Evolutionary conservation across 2,329 filamentous ascomycete genomes (phyloP).

Genomic region (Lomentospora prolificans): DNA sequence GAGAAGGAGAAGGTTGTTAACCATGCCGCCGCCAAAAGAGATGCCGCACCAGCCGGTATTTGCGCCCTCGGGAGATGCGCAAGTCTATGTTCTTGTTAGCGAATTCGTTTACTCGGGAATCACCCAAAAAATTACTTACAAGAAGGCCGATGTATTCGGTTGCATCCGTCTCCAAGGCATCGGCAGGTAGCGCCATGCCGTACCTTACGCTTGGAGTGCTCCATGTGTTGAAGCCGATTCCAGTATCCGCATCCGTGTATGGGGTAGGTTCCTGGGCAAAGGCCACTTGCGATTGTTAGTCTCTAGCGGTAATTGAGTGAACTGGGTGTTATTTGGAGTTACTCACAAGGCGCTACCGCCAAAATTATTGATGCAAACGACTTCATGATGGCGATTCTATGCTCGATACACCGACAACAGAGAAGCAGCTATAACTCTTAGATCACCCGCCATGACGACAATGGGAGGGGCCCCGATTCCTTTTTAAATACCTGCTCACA

Average conservation of each 20-base stretch:
- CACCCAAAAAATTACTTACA: constrained; percentile 24
- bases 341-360: background rate
- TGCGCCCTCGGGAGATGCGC: constrained; percentile 21
- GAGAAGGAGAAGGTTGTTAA: constrained; percentile 7
- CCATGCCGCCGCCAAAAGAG: constrained; percentile 1
- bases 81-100: constrained; percentile 10
- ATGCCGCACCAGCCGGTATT: constrained; percentile 5
- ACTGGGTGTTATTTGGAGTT: too few relatives aligned
- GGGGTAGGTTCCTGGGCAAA: constrained; percentile 10
- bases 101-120: background rate
- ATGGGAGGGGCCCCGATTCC: background rate
- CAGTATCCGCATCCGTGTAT: constrained; percentile 36
- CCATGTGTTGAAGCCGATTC: constrained; percentile 45
- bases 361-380: background rate
- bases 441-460: background rate
- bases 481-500: background rate
- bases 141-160: constrained; percentile 51
- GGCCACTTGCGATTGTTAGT: background rate
- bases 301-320: background rate
- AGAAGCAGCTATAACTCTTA: too few relatives aligned
- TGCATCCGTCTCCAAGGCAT: constrained; percentile 34
- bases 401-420: background rate
- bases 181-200: constrained; percentile 42
- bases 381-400: background rate
- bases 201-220: constrained; percentile 32